Evolutionary conservation across 139 green algal species (phyloP).

Genomic region (Gonium pectorale): DNA sequence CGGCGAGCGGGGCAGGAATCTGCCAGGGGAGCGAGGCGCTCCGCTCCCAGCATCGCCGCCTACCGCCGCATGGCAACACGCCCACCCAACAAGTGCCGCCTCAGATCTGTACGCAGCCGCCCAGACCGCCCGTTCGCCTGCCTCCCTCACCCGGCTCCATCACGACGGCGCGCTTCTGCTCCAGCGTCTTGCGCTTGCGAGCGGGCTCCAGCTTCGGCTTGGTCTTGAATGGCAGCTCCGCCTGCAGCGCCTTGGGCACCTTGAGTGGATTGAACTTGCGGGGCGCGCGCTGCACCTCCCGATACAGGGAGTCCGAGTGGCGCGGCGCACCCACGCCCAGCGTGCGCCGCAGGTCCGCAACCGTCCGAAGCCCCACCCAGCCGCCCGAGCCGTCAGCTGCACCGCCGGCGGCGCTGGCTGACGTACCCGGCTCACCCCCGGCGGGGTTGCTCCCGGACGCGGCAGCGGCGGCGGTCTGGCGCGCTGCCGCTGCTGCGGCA

Average conservation of each 20-base stretch:
- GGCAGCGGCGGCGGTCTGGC: background rate
- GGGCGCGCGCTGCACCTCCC: constrained; percentile 79
- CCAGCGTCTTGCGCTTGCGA: constrained; percentile 84
- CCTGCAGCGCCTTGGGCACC: constrained; percentile 84
- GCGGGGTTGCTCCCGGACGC: constrained; percentile 1
- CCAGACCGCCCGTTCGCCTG: background rate
- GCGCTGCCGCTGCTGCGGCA: background rate
- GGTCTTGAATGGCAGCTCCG: constrained; percentile 92
- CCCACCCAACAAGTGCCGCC: too few species aligned
- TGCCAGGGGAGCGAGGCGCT: too few species aligned
- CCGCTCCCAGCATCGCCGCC: too few species aligned
- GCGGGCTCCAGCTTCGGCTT: constrained; percentile 90
- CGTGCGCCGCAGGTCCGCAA: constrained; percentile 88
- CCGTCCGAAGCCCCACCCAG: constrained; percentile 84
- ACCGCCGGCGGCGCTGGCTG: background rate
- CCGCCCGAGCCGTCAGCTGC: background rate
- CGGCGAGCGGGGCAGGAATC: too few species aligned
- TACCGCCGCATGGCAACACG: too few species aligned
- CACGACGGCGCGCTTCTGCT: constrained; percentile 88
- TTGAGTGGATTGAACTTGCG: constrained; percentile 94
- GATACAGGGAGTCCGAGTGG: constrained; percentile 92
- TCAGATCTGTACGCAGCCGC: too few species aligned
- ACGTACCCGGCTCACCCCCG: too few species aligned
- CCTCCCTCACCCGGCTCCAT: constrained; percentile 62
- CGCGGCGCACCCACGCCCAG: constrained; percentile 84